Evolutionary conservation across 2,329 filamentous ascomycete species (phyloP), one percentile per base, ranked within the genome.

Genomic region (Lojkania enalia): DNA sequence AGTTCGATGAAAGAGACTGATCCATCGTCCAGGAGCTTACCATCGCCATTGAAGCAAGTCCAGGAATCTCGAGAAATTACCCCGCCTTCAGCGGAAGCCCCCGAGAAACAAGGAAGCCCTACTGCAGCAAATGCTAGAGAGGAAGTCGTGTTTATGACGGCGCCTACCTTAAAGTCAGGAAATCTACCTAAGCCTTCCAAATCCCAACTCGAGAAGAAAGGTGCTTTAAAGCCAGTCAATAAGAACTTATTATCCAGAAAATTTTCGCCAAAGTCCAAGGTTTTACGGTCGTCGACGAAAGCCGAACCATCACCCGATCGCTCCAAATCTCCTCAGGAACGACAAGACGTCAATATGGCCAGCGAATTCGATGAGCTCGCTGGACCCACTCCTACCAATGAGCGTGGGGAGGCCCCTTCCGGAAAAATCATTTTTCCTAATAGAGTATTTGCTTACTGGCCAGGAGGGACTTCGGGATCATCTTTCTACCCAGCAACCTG

Each of bases 401-500:
- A 57, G 19, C 30, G 35, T n/a, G 56, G 55, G 13, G 57, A 46
- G 25, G 47, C 53, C 15, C 54, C 59, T 7, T 41, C 52, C 3
- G 52, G 48, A 11, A 54, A 61, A 19, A 27, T 70, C 7, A 53
- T 75, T 18, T 69, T 73, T 11, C 75, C 76, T 4, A 77, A 79
- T 42, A 74, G 82, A 48, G 74, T 85, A 0, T 74, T 84, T 49
- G 81, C 82, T 5, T 71, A 74, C 20, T 85, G 82, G 74, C 81
- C 75, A 51, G 76, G 77, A 15, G 75, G 71, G 41, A 73, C 69
- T n/a, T n/a, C n/a, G n/a, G n/a, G n/a, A n/a, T n/a, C n/a, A n/a
- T n/a, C n/a, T n/a, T 85, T 78, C 58, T 83, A 82, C 57, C 80
- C 82, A 36, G 82, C 79, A 6, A 80, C 75, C n/a, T 84, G 77